A percentile compares a stretch with the other conserved stretches of the same genome.
Evolutionary conservation across 192 early-diverging fungal species (phyloP).

Genomic region (Gaertneriomyces sp.): DNA sequence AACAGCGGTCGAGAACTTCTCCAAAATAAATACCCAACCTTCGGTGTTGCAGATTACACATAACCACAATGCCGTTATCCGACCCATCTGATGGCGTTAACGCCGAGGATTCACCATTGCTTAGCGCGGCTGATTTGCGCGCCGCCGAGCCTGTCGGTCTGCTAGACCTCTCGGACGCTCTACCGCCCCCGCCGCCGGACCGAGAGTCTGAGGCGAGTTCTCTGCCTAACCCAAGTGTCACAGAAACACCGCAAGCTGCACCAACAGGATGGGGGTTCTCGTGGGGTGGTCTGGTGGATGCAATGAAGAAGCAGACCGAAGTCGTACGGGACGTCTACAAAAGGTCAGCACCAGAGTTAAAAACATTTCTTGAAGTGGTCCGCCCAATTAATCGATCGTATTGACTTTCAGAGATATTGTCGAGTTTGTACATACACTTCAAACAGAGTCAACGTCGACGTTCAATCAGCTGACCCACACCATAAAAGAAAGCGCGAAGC

Average conservation of each 20-base stretch:
- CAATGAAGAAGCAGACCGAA: slow-evolving; percentile 46
- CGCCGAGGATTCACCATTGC: too few relatives aligned
- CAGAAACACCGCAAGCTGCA: too few relatives aligned
- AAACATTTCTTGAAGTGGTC: not conserved
- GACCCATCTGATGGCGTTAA: too few relatives aligned
- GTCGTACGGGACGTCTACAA: slow-evolving; percentile 35
- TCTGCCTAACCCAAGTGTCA: not conserved
- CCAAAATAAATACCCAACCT: too few relatives aligned
- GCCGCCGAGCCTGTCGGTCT: not conserved
- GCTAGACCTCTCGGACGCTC: not conserved
- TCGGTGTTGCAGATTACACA: too few relatives aligned
- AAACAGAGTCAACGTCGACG: slow-evolving; percentile 22
- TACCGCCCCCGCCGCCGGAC: not conserved
- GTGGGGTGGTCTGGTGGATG: slow-evolving; percentile 41
- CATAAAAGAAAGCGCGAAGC: slow-evolving; percentile 11
- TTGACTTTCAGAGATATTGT: slow-evolving; percentile 29
- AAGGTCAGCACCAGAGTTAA: slow-evolving; percentile 12
- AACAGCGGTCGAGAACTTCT: too few relatives aligned
- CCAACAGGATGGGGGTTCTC: slow-evolving; percentile 29
- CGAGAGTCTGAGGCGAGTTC: not conserved
- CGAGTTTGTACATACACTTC: slow-evolving; percentile 41
- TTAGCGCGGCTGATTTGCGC: slow-evolving; percentile 4
- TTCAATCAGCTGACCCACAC: slow-evolving; percentile 19
- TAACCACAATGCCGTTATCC: too few relatives aligned
- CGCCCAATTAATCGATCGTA: not conserved